Evolutionary conservation across 257 asterid species (phyloP), one percentile per base, ranked within the genome.

Genomic region (Coffea eugenioides): DNA sequence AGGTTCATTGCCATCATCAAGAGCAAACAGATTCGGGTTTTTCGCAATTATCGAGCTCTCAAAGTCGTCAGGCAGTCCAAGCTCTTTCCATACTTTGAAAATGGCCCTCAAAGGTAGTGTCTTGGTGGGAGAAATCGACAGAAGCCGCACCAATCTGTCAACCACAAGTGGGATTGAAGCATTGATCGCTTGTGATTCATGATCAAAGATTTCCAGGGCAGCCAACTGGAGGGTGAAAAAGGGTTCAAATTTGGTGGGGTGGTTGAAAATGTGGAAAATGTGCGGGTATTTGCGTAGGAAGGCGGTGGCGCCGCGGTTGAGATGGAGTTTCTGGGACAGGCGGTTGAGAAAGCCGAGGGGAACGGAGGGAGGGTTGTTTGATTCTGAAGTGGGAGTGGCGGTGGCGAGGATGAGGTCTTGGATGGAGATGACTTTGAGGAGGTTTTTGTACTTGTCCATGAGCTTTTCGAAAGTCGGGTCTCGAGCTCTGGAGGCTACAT

Each of bases 401-500:
- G 82, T 77, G 71, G 94, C 85, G 67, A 92, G 97, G 83, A 92
- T 90, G 76, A 95, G 97, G 81, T 95, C 97, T 83, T 92, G 98
- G 67, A 93, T 91, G 57, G 93, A 73, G 82, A 90, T 77, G 34
- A 90, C 97, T 85, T 90, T 90, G 66, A 90, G 85, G 80, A 93
- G 90, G 83, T 91, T 84, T 83, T 92, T 95, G 94, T 93, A 89
- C 73, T 86, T 87, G 70, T 92, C 97, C 99, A 92, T 95, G 49
- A 93, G 91, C 77, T 93, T 93, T 57, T 95, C 99, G 81, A 95
- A 92, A 59, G 91, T 93, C 73, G 97, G 94, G 79, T 95, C 99
- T 74, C 97, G 90, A 75, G 90, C 88, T 84, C 99, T 85, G 27
- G 92, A 86, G 36, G 91, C 85, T 67, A 93, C 98, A 61, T 90